These are phyloP conservation scores for Rhodocollybia butyracea DNA, from an alignment of 768 basidiomycete species.

Conservation along the genomic window DNA sequence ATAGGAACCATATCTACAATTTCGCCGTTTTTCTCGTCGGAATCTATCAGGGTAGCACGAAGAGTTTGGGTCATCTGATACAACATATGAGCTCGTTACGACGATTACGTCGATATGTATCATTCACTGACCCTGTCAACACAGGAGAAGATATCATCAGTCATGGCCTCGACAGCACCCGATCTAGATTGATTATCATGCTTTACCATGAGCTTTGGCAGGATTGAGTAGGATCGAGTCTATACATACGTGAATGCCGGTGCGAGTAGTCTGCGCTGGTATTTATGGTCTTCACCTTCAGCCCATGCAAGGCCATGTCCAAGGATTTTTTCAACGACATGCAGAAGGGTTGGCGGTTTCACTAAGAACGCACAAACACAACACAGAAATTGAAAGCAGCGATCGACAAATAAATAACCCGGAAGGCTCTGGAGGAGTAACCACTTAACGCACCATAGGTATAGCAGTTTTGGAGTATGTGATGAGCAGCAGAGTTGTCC, in stretches of 20 bases:
- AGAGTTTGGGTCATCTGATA: background rate
- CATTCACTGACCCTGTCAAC: conserved; percentile 22
- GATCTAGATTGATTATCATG: conserved; percentile 16
- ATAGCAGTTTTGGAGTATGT: conserved; percentile 33
- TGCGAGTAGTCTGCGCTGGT: conserved; percentile 28
- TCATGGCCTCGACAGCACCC: conserved; percentile 31
- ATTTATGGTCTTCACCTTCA: conserved; percentile 33
- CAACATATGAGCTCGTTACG: background rate
- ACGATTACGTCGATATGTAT: too few species aligned
- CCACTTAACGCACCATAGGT: conserved; percentile 28
- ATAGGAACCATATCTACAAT: background rate
- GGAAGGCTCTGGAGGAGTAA: background rate
- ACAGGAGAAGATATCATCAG: conserved; percentile 29
- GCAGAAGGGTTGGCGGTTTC: conserved; percentile 28
- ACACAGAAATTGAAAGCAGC: too few species aligned
- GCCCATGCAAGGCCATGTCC: conserved; percentile 36
- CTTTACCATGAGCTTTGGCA: background rate
- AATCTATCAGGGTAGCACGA: background rate
- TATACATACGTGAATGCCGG: conserved; percentile 35
- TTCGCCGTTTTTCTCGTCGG: background rate
- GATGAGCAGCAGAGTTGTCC: conserved; percentile 33
- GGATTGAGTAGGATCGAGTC: background rate
- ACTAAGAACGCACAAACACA: conserved; percentile 11
- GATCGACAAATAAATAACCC: background rate
- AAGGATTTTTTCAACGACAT: conserved; percentile 28